Conservation (phyloP, 805 yeast species). For the Pichia californica region DNA sequence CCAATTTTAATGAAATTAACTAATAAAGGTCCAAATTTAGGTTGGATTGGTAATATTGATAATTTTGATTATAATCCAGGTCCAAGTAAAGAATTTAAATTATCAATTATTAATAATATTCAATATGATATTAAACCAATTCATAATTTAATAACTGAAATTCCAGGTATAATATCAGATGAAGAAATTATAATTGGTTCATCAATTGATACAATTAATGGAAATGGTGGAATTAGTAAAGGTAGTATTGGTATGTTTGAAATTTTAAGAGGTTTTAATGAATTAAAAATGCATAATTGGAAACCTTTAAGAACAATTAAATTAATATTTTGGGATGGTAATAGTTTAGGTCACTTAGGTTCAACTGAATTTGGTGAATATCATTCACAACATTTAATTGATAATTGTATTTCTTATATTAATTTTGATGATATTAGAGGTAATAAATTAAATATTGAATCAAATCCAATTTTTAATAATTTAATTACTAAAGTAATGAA, state of each 20-base stretch:
- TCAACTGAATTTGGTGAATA: slow-evolving; percentile 53
- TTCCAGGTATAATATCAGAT: slow-evolving; percentile 48
- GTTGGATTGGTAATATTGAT: slow-evolving; percentile 35
- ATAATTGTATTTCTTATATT: slow-evolving; percentile 43
- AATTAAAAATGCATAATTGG: slow-evolving; percentile 39
- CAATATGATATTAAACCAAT: slow-evolving; percentile 37
- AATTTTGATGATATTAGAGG: slow-evolving; percentile 55
- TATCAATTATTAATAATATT: slow-evolving; percentile 39
- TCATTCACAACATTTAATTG: slow-evolving; percentile 33
- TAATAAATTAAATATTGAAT: slow-evolving; percentile 36
- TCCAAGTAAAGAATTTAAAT: slow-evolving; percentile 31
- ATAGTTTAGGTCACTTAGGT: slow-evolving; percentile 46
- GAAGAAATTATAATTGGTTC: slow-evolving; percentile 52
- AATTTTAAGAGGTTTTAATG: slow-evolving; percentile 44
- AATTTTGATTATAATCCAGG: slow-evolving; percentile 42
- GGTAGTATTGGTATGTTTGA: slow-evolving; percentile 47
- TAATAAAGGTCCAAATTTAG: slow-evolving; percentile 31
- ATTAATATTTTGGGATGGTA: slow-evolving; percentile 38
- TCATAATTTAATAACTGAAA: slow-evolving; percentile 44
- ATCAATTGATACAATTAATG: slow-evolving; percentile 47
- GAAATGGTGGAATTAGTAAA: slow-evolving; percentile 45
- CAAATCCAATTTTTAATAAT: slow-evolving; percentile 52
- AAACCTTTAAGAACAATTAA: slow-evolving; percentile 36
- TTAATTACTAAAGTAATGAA: slow-evolving; percentile 41
- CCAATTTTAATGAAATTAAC: slow-evolving; percentile 36